A percentile compares a stretch with the other conserved stretches of the same genome.
Evolutionary conservation across 2,329 filamentous ascomycete genomes (phyloP).

Genomic region (Ceratocystis albifundus): DNA sequence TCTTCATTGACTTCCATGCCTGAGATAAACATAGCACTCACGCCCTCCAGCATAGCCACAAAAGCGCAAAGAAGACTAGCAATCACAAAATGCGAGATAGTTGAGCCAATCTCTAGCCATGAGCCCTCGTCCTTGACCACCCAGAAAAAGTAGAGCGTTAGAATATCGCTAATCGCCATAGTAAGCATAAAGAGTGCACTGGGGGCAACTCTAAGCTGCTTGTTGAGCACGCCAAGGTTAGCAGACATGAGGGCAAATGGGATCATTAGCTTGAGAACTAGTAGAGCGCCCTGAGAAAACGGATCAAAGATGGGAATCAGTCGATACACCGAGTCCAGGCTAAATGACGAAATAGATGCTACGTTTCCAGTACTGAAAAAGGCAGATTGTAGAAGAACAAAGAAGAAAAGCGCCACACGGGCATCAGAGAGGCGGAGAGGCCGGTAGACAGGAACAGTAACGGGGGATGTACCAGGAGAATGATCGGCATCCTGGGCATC

Average conservation of each 20-base stretch:
- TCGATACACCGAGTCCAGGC: conserved; percentile 75
- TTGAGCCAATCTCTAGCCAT: conserved; percentile 95
- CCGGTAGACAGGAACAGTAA: conserved; percentile 37
- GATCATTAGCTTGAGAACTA: conserved; percentile 81
- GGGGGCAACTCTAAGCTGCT: conserved; percentile 68
- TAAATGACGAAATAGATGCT: conserved; percentile 86
- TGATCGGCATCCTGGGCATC: conserved; percentile 23
- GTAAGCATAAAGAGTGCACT: conserved; percentile 89
- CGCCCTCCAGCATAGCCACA: conserved; percentile 72
- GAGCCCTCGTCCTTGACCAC: conserved; percentile 92
- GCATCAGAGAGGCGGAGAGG: conserved; percentile 70
- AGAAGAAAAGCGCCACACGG: conserved; percentile 85
- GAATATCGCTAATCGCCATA: conserved; percentile 79
- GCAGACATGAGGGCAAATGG: conserved; percentile 88
- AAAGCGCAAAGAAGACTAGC: conserved; percentile 83
- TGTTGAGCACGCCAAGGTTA: conserved; percentile 87
- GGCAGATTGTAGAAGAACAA: conserved; percentile 84
- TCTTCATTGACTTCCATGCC: conserved; percentile 56
- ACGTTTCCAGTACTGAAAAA: conserved; percentile 98
- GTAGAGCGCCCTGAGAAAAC: conserved; percentile 75
- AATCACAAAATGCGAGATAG: conserved; percentile 91
- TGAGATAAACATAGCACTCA: conserved; percentile 70
- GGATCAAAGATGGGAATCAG: conserved; percentile 88
- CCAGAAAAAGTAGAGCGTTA: conserved; percentile 96
- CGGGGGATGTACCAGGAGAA: conserved; percentile 19